A percentile compares a stretch with the other conserved stretches of the same genome.
Conservation (phyloP, 208 protist genomes). For the Trypanosoma boissoni region DNA sequence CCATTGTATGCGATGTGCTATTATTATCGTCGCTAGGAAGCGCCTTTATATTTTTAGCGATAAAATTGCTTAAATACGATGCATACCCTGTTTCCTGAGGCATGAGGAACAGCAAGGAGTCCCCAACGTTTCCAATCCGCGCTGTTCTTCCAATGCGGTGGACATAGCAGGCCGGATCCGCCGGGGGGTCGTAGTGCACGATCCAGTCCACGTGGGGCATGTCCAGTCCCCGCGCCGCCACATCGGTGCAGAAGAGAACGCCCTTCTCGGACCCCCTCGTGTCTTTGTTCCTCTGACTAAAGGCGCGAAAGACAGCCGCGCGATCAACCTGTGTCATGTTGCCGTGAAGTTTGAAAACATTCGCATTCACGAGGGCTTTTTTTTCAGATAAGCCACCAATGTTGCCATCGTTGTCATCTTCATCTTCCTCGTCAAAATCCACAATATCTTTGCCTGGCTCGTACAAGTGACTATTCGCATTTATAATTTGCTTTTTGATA, state of each 20-base stretch:
- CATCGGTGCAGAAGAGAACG: slow-evolving; percentile 95
- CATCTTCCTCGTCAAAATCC: slow-evolving; percentile 34
- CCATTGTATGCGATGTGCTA: slow-evolving; percentile 28
- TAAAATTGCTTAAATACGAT: slow-evolving; percentile 45
- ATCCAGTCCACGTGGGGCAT: slow-evolving; percentile 94
- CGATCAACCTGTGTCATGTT: slow-evolving; percentile 80
- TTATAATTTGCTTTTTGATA: slow-evolving; percentile 20
- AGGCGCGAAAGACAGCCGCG: slow-evolving; percentile 65
- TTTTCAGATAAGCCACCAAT: slow-evolving; percentile 92
- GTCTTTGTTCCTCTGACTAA: slow-evolving; percentile 56
- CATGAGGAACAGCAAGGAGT: slow-evolving; percentile 78
- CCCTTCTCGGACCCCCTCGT: slow-evolving; percentile 19
- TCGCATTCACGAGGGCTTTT: slow-evolving; percentile 94
- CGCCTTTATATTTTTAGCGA: slow-evolving; percentile 9
- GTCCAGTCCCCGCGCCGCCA: slow-evolving; percentile 94
- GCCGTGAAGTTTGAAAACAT: slow-evolving; percentile 83
- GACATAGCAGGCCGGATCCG: slow-evolving; percentile 72
- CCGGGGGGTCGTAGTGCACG: slow-evolving; percentile 91
- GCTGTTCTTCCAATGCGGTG: slow-evolving; percentile 90
- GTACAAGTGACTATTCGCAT: slow-evolving; percentile 24
- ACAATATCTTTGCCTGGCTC: slow-evolving; percentile 16
- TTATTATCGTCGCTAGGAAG: slow-evolving; percentile 1
- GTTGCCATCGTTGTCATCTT: slow-evolving; percentile 24
- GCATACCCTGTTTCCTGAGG: slow-evolving; percentile 65
- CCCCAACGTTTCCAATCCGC: slow-evolving; percentile 64